Base-by-base conservation (phyloP, 2,329 filamentous ascomycete genomes). In the Ophioceras dolichostomum region DNA sequence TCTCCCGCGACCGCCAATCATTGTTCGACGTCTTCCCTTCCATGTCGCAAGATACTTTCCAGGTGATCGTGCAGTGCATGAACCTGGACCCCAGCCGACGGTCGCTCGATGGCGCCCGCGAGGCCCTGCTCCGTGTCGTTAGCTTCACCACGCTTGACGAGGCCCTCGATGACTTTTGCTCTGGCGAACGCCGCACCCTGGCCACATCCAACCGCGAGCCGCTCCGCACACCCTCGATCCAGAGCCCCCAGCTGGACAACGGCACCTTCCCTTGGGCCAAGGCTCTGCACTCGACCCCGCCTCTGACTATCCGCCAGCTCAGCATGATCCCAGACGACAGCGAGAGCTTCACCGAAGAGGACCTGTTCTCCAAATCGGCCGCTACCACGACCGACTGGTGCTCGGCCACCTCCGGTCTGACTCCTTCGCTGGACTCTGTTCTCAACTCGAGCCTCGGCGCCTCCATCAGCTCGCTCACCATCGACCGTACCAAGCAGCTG, bases 11-110 rank as follows among this genome's bases (percentile, higher is more conserved):
- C 63, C 87, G 87, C 58, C 88, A 96, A 60, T 93, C 84, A 29
- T 75, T 98, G 40, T 98, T 98, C 57, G 91, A 98, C 57, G 85
- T 96, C 51, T 98, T 98, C 60, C 88, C 91, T 28, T 88, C 84
- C 59, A 94, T 98, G 89, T 96, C 89, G 35, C 86, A 94, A 58
- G 91, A 98, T 59, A 95, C 91, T 1, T 98, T 84, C 53, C 87
- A 95, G 59, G 85, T 98, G 47, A 77, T 98, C 59, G 77, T 80
- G 37, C 75, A 94, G 61, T 93, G 85, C 58, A 76, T 98, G 74
- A 85, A 85, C 50, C 64, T 98, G 48, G 89, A 98, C 54, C 91
- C 91, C 10, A 74, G 72, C 57, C 93, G 87, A 68, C 83, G 91
- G 39, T 93, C 88, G 24, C 67, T 98, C 34, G 65, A 72, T 22